A percentile compares a stretch with the other conserved stretches of the same genome.
phyloP scores from a whole-genome alignment of 2,329 filamentous ascomycete species.

The Dryadomyces quercus-mongolicae region DNA sequence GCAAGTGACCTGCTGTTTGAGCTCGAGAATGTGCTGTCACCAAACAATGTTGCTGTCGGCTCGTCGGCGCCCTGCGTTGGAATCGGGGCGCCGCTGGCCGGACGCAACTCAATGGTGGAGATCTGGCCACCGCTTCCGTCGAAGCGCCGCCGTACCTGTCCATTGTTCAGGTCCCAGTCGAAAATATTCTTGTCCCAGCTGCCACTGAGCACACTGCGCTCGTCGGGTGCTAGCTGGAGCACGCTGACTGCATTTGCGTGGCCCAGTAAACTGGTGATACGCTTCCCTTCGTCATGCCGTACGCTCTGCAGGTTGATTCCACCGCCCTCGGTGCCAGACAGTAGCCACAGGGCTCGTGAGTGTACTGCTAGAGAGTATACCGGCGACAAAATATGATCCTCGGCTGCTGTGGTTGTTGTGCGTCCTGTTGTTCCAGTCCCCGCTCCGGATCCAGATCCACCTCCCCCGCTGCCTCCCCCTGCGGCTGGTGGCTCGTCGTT shows the following conservation, averaged over 20 bases:
- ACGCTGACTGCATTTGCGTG: constrained; percentile 91
- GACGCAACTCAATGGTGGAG: constrained; percentile 75
- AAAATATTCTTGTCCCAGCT: constrained; percentile 93
- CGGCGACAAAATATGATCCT: constrained; percentile 62
- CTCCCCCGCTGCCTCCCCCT: constrained; percentile 16
- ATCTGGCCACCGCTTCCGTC: constrained; percentile 72
- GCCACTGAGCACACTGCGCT: constrained; percentile 77
- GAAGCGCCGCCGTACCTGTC: constrained; percentile 63
- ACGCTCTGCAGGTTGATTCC: constrained; percentile 89
- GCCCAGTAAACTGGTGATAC: constrained; percentile 66
- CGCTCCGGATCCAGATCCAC: not conserved
- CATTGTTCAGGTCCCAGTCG: constrained; percentile 91
- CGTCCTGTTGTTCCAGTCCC: not conserved
- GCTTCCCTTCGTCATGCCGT: constrained; percentile 86
- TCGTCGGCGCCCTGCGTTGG: constrained; percentile 53
- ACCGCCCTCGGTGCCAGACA: constrained; percentile 83
- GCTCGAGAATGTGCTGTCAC: constrained; percentile 50
- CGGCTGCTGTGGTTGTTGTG: constrained; percentile 16
- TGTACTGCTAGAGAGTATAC: constrained; percentile 93
- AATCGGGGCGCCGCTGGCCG: constrained; percentile 61
- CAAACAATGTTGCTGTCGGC: constrained; percentile 31
- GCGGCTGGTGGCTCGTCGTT: constrained; percentile 63
- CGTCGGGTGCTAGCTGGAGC: constrained; percentile 68
- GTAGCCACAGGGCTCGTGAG: constrained; percentile 77
- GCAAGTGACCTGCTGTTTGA: constrained; percentile 54